Conservation (phyloP, 2,329 filamentous ascomycete species). For the Mollisia scopiformis region DNA sequence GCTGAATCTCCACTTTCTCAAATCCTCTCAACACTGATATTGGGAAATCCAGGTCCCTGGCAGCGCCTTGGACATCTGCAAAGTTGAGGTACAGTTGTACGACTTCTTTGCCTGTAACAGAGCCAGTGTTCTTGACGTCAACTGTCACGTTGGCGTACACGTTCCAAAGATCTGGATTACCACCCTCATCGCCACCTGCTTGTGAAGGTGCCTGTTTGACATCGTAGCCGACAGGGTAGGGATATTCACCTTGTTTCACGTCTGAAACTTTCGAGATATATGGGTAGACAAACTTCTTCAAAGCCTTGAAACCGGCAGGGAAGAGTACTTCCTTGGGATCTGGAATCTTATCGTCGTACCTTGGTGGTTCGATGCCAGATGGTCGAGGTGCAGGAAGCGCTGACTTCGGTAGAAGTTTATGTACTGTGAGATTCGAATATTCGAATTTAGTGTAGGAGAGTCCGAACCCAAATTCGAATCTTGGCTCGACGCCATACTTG, state of each 20-base stretch:
- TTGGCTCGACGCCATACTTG: constrained; percentile 71
- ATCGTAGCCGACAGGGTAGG: constrained; percentile 50
- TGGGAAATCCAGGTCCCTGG: constrained; percentile 57
- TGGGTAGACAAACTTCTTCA: constrained; percentile 70
- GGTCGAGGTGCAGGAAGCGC: constrained; percentile 36
- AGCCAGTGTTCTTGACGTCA: constrained; percentile 62
- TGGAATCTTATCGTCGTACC: constrained; percentile 53
- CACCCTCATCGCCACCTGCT: constrained; percentile 65
- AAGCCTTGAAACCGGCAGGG: constrained; percentile 55
- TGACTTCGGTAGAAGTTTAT: constrained; percentile 42
- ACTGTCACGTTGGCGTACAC: constrained; percentile 56
- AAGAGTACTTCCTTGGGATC: constrained; percentile 55
- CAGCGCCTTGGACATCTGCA: constrained; percentile 26
- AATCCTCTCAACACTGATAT: constrained; percentile 72
- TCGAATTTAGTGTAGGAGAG: constrained; percentile 70
- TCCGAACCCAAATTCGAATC: constrained; percentile 86
- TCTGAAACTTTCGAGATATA: constrained; percentile 46
- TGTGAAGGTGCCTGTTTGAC: constrained; percentile 49
- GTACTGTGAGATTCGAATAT: constrained; percentile 50
- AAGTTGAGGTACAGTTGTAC: constrained; percentile 60
- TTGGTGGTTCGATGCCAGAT: constrained; percentile 47
- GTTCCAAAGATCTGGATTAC: constrained; percentile 59
- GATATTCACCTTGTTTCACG: constrained; percentile 43
- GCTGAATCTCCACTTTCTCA: constrained; percentile 59
- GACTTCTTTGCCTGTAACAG: constrained; percentile 51